phyloP scores from a whole-genome alignment of 495 filamentous ascomycete species.

The Beverwykella pulmonaria region DNA sequence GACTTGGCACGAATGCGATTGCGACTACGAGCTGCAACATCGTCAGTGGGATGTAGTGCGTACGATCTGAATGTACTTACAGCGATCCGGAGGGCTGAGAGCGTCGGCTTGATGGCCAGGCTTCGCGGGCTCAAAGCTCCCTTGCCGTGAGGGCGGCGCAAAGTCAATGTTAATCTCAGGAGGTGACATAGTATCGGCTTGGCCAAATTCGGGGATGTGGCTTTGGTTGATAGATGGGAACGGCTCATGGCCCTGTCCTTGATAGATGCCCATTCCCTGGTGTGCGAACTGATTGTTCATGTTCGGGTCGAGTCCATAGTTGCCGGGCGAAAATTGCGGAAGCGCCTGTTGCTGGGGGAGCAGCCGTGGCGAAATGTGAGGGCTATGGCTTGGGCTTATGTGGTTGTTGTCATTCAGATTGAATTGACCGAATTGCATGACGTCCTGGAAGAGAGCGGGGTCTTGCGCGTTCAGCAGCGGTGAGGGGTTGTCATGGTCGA shows the following conservation, averaged over 20 bases:
- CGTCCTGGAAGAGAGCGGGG: slow-evolving; percentile 70
- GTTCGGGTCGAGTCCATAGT: slow-evolving; percentile 55
- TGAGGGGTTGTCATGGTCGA: slow-evolving; percentile 78
- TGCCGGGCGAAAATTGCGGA: slow-evolving; percentile 42
- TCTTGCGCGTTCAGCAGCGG: slow-evolving; percentile 80
- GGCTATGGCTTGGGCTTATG: slow-evolving; percentile 79
- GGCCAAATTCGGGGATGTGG: slow-evolving; percentile 60
- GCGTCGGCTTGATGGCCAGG: slow-evolving; percentile 60
- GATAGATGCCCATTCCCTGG: slow-evolving; percentile 60
- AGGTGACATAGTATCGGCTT: slow-evolving; percentile 74
- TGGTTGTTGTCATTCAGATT: slow-evolving; percentile 75
- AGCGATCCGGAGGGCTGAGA: slow-evolving; percentile 78
- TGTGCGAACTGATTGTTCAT: slow-evolving; percentile 54
- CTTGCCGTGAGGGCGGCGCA: slow-evolving; percentile 70
- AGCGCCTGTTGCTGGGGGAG: slow-evolving; percentile 64
- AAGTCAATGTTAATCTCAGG: slow-evolving; percentile 93
- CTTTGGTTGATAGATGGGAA: slow-evolving; percentile 59
- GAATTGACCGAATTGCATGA: slow-evolving; percentile 76
- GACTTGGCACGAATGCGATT: slow-evolving; percentile 49
- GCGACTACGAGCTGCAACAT: slow-evolving; percentile 42
- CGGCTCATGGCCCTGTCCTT: slow-evolving; percentile 53
- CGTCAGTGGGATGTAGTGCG: not conserved
- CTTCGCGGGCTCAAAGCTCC: slow-evolving; percentile 71
- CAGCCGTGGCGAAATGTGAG: slow-evolving; percentile 81
- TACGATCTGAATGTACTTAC: slow-evolving; percentile 16